Evolutionary conservation across 805 yeast species (phyloP).

Genomic region (Citeromyces matritensis): DNA sequence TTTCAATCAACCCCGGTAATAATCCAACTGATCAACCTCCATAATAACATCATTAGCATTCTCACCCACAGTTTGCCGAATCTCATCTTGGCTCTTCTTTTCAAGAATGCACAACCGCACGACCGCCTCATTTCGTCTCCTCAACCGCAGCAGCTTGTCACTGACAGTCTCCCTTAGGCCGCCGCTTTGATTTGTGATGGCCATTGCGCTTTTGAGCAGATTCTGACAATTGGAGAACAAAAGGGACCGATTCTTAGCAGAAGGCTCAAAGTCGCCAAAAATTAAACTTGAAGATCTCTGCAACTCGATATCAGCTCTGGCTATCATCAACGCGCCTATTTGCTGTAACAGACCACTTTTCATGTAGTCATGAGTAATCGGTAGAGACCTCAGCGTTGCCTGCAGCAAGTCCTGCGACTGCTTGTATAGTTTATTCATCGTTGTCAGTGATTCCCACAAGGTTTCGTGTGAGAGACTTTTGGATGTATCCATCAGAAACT

Average conservation of each 20-base stretch:
- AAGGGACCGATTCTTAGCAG: constrained; percentile 16
- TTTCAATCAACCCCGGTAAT: too few species aligned
- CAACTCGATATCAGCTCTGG: constrained; percentile 35
- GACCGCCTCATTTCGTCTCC: constrained; percentile 26
- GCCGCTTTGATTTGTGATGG: constrained; percentile 26
- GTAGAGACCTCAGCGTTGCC: constrained; percentile 8
- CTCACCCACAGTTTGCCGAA: too few species aligned
- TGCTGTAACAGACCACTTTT: constrained; percentile 6
- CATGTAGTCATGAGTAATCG: constrained; percentile 4
- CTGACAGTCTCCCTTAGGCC: constrained; percentile 31
- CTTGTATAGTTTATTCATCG: constrained; percentile 21
- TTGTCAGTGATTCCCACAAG: constrained; percentile 24
- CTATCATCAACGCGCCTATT: constrained; percentile 22
- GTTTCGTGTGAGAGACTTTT: constrained; percentile 5
- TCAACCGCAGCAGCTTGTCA: constrained; percentile 25
- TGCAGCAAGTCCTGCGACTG: constrained; percentile 19
- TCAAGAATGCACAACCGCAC: constrained; percentile 29
- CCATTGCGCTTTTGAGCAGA: constrained; percentile 29
- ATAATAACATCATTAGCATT: too few species aligned
- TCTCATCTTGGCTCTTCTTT: too few species aligned
- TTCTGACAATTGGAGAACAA: constrained; percentile 23
- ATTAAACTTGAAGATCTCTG: constrained; percentile 24
- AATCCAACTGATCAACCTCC: too few species aligned
- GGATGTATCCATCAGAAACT: constrained; percentile 23
- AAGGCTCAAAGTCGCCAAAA: too few species aligned